A percentile compares a stretch with the other conserved stretches of the same genome.
These are phyloP conservation scores for Benincasa hispida DNA, from an alignment of 306 rosid species.

Conservation along the genomic window DNA sequence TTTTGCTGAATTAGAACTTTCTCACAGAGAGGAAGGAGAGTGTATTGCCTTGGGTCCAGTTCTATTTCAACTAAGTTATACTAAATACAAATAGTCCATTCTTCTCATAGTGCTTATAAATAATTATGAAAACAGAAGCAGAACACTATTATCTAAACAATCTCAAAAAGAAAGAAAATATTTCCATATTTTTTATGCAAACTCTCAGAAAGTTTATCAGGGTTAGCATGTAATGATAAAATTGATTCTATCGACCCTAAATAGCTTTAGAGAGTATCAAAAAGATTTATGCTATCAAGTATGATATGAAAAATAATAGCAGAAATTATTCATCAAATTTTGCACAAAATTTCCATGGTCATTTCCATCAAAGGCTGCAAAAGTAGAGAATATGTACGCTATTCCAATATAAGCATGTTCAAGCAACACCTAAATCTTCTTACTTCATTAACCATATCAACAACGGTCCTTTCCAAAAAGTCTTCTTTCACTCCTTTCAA, in stretches of 20 bases:
- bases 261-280: background rate
- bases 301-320: background rate
- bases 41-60: no score
- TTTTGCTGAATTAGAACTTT: no score
- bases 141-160: background rate
- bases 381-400: background rate
- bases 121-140: background rate
- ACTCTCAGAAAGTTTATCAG: background rate
- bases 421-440: conserved; percentile 14
- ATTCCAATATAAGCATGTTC: background rate
- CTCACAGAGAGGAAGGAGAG: no score
- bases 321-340: background rate
- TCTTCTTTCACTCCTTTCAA: conserved; percentile 87
- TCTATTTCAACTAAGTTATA: no score
- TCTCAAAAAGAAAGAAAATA: background rate
- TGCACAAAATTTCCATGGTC: background rate
- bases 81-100: no score
- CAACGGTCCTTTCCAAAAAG: conserved; percentile 38
- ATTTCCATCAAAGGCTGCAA: background rate
- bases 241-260: background rate
- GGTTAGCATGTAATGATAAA: background rate
- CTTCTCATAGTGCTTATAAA: no score
- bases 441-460: conserved; percentile 84
- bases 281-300: background rate
- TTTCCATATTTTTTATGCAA: background rate